A percentile compares a stretch with the other conserved stretches of the same genome.
Evolutionary conservation across 2,329 filamentous ascomycete species (phyloP).

Genomic region (Zasmidium cellare): DNA sequence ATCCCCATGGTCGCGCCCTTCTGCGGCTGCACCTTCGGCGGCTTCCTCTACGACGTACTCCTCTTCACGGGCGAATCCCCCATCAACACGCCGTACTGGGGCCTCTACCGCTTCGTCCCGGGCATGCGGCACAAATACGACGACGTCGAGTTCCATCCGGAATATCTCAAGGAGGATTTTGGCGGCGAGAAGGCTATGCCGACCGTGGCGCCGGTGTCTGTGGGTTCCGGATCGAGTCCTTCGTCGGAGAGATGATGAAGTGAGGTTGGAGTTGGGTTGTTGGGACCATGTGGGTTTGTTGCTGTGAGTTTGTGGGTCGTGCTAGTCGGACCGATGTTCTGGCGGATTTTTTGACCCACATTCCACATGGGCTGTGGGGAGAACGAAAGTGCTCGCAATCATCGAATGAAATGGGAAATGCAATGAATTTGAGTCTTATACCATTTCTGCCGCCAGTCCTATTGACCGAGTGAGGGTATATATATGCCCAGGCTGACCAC

Average conservation of each 20-base stretch:
- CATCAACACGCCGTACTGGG: conserved; percentile 67
- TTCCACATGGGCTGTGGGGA: too few species aligned
- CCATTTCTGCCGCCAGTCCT: too few species aligned
- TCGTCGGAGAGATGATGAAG: neutral
- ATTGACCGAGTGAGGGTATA: too few species aligned
- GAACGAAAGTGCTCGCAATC: too few species aligned
- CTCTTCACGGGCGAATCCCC: conserved; percentile 71
- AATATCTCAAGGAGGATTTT: conserved; percentile 21
- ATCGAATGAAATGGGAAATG: too few species aligned
- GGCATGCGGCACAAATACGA: conserved; percentile 28
- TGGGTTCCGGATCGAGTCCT: neutral
- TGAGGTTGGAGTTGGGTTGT: neutral
- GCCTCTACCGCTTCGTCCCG: conserved; percentile 52
- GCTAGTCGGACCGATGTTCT: neutral
- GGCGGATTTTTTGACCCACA: neutral
- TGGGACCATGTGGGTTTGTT: neutral
- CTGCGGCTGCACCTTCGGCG: conserved; percentile 62
- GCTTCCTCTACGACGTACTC: conserved; percentile 66
- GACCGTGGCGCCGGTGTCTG: neutral
- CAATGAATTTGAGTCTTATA: too few species aligned
- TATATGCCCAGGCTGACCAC: too few species aligned
- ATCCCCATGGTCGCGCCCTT: conserved; percentile 74
- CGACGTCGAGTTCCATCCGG: conserved; percentile 24
- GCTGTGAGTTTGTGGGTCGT: neutral
- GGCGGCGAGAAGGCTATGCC: conserved; percentile 4